Evolutionary conservation across 2,329 filamentous ascomycete species (phyloP).

Genomic region (Clonostachys rosea): DNA sequence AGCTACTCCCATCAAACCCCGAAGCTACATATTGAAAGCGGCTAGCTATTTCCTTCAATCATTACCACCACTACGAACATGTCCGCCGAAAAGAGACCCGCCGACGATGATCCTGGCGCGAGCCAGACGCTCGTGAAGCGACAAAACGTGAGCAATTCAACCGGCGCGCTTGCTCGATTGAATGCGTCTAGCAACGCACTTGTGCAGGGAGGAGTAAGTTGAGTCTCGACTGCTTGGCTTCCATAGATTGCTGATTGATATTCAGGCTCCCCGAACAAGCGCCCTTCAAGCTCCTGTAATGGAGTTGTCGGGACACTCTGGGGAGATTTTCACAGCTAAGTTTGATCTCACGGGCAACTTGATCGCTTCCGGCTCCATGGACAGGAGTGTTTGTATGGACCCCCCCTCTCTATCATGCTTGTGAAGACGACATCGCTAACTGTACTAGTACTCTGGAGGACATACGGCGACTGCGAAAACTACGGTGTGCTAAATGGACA

Average conservation of each 20-base stretch:
- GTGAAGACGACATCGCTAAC: background rate
- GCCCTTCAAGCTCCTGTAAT: constrained; percentile 86
- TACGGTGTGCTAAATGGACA: constrained; percentile 87
- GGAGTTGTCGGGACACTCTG: constrained; percentile 79
- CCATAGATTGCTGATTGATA: constrained; percentile 6
- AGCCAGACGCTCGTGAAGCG: constrained; percentile 85
- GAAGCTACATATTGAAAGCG: constrained; percentile 21
- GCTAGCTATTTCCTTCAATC: constrained; percentile 57
- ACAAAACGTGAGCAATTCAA: constrained; percentile 60
- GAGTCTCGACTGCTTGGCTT: background rate
- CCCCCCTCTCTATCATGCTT: background rate
- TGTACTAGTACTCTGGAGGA: constrained; percentile 79
- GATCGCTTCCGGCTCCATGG: constrained; percentile 94
- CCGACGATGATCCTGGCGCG: constrained; percentile 75
- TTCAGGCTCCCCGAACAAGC: constrained; percentile 73
- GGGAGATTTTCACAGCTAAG: constrained; percentile 84
- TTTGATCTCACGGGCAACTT: constrained; percentile 86
- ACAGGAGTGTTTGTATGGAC: constrained; percentile 77
- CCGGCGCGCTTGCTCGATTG: constrained; percentile 42
- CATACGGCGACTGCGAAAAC: constrained; percentile 90
- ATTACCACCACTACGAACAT: constrained; percentile 38
- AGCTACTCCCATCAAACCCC: constrained; percentile 3
- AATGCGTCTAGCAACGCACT: constrained; percentile 45
- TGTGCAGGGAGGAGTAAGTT: constrained; percentile 45
- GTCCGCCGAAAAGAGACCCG: constrained; percentile 89